These are phyloP conservation scores for Colletotrichum sansevieriae DNA, from an alignment of 2,329 filamentous ascomycete genomes.

Conservation along the genomic window DNA sequence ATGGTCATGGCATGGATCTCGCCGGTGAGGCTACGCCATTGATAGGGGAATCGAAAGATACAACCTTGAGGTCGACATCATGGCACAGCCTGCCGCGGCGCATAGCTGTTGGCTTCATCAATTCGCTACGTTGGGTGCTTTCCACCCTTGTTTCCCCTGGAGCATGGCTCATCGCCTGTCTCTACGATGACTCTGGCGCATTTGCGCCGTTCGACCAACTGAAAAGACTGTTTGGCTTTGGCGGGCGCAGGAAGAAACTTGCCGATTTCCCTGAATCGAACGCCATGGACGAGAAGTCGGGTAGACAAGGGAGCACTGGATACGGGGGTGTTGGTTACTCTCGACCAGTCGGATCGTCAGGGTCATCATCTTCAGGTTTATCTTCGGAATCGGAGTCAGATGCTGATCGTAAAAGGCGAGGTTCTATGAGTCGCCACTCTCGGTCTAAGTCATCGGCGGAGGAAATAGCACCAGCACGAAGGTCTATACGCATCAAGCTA, in stretches of 20 bases:
- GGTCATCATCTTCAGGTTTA: conserved; percentile 72
- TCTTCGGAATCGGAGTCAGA: conserved; percentile 81
- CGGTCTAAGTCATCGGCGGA: conserved; percentile 76
- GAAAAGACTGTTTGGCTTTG: conserved; percentile 70
- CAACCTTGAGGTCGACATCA: conserved; percentile 53
- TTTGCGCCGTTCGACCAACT: conserved; percentile 85
- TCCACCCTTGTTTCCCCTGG: conserved; percentile 84
- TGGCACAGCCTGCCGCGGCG: conserved; percentile 75
- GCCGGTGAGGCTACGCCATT: conserved; percentile 77
- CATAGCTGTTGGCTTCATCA: conserved; percentile 78
- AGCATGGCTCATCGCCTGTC: conserved; percentile 84
- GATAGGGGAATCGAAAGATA: conserved; percentile 53
- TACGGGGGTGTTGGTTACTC: conserved; percentile 41
- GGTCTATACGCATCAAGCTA: conserved; percentile 92
- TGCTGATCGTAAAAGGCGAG: conserved; percentile 51
- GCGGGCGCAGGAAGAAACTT: conserved; percentile 63
- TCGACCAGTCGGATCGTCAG: conserved; percentile 53
- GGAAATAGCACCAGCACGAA: conserved; percentile 75
- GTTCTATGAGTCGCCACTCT: conserved; percentile 61
- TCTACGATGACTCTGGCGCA: conserved; percentile 83
- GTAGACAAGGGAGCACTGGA: conserved; percentile 35
- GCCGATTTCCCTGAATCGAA: conserved; percentile 50
- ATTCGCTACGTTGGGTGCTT: conserved; percentile 82
- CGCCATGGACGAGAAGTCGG: conserved; percentile 49
- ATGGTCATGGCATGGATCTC: conserved; percentile 46